These are phyloP conservation scores for Jatropha podagrica DNA, from an alignment of 441 rosid species.

Conservation along the genomic window DNA sequence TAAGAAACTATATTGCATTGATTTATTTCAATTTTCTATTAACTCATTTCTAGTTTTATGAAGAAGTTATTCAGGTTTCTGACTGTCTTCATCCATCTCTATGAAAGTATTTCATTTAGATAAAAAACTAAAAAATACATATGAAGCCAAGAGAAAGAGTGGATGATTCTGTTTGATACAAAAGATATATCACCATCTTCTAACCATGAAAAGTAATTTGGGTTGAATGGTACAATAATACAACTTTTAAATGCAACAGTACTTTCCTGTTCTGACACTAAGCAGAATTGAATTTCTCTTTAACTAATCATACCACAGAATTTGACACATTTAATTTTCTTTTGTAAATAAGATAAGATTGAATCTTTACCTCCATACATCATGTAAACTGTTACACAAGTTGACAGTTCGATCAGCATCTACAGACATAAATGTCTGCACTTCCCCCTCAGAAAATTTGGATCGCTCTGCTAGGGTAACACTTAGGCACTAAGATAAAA, in stretches of 20 bases:
- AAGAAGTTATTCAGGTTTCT: background rate
- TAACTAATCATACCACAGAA: background rate
- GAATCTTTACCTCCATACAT: constrained; percentile 80
- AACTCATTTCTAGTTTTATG: background rate
- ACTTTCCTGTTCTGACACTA: background rate
- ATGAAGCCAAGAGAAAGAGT: background rate
- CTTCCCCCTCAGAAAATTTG: constrained; percentile 88
- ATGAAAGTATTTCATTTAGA: background rate
- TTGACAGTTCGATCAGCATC: constrained; percentile 96
- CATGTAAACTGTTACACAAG: constrained; percentile 92
- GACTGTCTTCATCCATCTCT: background rate
- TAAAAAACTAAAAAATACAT: background rate
- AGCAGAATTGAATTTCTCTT: background rate
- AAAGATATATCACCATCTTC: background rate
- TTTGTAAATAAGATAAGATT: constrained; percentile 6
- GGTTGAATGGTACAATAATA: background rate
- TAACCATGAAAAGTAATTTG: background rate
- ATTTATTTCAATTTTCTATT: background rate
- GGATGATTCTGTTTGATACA: background rate
- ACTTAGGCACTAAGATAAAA: constrained; percentile 61
- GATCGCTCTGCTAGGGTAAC: constrained; percentile 75
- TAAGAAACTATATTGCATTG: background rate
- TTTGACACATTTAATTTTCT: background rate
- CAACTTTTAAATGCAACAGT: background rate
- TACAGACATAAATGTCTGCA: constrained; percentile 98